phyloP scores from a whole-genome alignment of 2,329 filamentous ascomycete genomes.

The Amauroascus niger region DNA sequence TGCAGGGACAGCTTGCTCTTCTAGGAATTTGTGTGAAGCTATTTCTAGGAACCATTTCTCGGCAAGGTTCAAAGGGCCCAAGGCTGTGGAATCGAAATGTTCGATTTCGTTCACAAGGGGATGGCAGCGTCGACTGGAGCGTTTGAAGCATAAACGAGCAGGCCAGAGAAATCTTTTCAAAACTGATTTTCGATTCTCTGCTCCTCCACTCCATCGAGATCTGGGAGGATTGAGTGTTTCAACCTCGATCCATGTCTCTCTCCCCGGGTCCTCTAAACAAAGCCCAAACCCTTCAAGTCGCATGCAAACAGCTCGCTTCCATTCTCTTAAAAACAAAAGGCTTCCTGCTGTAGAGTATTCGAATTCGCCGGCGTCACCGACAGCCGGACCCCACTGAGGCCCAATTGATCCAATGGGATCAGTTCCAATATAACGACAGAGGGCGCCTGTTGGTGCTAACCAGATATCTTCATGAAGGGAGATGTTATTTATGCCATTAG shows the following conservation, averaged over 20 bases:
- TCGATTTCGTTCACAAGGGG: conserved; percentile 18
- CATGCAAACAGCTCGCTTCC: conserved; percentile 30
- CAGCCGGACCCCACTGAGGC: not conserved
- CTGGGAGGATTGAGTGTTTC: conserved; percentile 26
- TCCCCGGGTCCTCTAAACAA: conserved; percentile 23
- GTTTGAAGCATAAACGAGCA: conserved; percentile 35
- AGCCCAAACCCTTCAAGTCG: conserved; percentile 34
- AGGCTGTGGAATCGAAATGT: conserved; percentile 15
- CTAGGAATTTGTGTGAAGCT: conserved; percentile 17
- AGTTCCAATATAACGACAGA: conserved; percentile 15
- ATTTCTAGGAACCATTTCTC: conserved; percentile 32
- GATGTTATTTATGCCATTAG: conserved; percentile 17
- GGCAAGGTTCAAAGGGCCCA: conserved; percentile 37
- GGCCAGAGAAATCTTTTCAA: conserved; percentile 39
- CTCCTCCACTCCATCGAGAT: conserved; percentile 18
- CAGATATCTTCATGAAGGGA: conserved; percentile 27
- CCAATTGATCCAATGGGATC: not conserved
- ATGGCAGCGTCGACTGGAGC: conserved; percentile 21
- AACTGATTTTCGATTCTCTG: conserved; percentile 23
- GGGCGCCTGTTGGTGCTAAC: conserved; percentile 30
- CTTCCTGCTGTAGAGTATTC: not conserved
- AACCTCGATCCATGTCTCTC: conserved; percentile 34
- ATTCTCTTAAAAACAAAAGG: conserved; percentile 21
- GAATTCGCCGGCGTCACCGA: not conserved
- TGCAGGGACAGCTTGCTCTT: conserved; percentile 10